Evolutionary conservation across 1,139 yeast genomes (phyloP).

Genomic region (Magnusiomyces sp.): DNA sequence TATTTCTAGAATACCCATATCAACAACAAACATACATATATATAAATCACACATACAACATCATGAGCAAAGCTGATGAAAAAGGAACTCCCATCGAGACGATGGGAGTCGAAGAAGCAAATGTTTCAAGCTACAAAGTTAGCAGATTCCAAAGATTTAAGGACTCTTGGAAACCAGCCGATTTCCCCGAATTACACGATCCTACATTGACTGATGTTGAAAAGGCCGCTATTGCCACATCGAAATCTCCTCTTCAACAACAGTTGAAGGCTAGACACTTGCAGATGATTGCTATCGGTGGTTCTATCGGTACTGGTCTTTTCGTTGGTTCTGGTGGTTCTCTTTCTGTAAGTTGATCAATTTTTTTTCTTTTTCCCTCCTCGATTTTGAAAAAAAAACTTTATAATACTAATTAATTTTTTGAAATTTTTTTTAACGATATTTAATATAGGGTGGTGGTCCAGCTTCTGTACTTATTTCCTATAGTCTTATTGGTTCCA

Average conservation of each 20-base stretch:
- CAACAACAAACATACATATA: background rate
- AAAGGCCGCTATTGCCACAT: slow-evolving; percentile 56
- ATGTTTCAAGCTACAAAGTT: slow-evolving; percentile 5
- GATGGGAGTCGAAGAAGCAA: slow-evolving; percentile 1
- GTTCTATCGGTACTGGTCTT: slow-evolving; percentile 71
- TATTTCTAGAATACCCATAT: background rate
- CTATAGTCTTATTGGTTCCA: slow-evolving; percentile 37
- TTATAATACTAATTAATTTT: too few species aligned
- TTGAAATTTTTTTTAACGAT: too few species aligned
- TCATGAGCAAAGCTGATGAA: slow-evolving; percentile 1
- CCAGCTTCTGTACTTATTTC: slow-evolving; percentile 60
- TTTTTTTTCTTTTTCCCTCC: too few species aligned
- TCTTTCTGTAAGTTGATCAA: too few species aligned
- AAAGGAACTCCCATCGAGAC: background rate
- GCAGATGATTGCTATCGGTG: slow-evolving; percentile 84
- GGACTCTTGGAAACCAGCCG: slow-evolving; percentile 52
- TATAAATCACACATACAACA: background rate
- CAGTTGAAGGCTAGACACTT: slow-evolving; percentile 58
- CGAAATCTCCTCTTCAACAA: slow-evolving; percentile 62
- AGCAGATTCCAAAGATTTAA: slow-evolving; percentile 36
- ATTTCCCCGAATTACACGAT: slow-evolving; percentile 55
- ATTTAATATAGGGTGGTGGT: too few species aligned
- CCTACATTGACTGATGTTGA: slow-evolving; percentile 53
- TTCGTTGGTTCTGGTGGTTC: slow-evolving; percentile 61
- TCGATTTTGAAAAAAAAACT: too few species aligned